Evolutionary conservation across 495 filamentous ascomycete genomes (phyloP).

Genomic region (Talaromyces proteolyticus): DNA sequence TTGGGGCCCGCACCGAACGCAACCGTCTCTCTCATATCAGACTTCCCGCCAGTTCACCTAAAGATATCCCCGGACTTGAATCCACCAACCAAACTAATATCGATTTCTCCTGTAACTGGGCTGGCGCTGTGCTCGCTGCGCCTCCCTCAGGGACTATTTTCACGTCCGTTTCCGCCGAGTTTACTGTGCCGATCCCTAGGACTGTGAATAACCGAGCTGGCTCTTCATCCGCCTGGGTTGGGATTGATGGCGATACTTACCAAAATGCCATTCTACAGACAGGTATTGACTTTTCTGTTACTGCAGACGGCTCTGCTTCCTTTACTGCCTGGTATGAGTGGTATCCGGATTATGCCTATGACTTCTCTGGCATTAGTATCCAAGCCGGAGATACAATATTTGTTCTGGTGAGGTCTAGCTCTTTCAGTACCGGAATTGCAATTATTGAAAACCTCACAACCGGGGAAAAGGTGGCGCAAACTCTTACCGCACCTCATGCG

Average conservation of each 20-base stretch:
- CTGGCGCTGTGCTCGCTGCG: conserved; percentile 46
- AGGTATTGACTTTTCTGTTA: conserved; percentile 49
- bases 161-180: conserved; percentile 46
- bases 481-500: conserved; percentile 30
- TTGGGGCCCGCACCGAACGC: conserved; percentile 1
- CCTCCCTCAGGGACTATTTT: conserved; percentile 30
- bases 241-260: conserved; percentile 57
- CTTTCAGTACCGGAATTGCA: conserved; percentile 41
- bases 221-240: conserved; percentile 55
- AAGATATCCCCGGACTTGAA: conserved; percentile 16
- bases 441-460: conserved; percentile 50
- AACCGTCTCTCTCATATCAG: conserved; percentile 14
- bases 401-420: conserved; percentile 41
- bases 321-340: conserved; percentile 63
- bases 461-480: conserved; percentile 47
- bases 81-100: conserved; percentile 19
- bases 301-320: conserved; percentile 19
- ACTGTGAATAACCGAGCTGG: conserved; percentile 24
- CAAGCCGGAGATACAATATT: conserved; percentile 49
- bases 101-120: conserved; percentile 53
- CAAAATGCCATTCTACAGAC: conserved; percentile 43
- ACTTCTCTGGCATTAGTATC: conserved; percentile 45
- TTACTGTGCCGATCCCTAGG: conserved; percentile 50
- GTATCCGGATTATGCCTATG: conserved; percentile 51
- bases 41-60: conserved; percentile 12